phyloP scores from a whole-genome alignment of 108 stramenopile genomes.

The Nitzschia putrida region DNA sequence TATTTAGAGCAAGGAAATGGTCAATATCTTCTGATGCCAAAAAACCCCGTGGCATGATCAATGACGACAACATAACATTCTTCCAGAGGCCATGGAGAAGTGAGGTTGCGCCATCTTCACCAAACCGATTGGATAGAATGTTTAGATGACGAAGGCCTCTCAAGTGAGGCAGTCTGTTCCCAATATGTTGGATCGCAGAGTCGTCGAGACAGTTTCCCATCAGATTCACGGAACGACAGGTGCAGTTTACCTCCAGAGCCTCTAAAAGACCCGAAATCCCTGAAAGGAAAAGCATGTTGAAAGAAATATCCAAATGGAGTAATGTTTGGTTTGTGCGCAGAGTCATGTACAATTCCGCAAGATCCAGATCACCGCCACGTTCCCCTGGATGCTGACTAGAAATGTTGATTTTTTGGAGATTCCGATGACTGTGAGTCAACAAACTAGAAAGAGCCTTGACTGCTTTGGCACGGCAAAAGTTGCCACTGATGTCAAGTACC shows the following conservation, averaged over 20 bases:
- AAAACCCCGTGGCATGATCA: conserved; percentile 16
- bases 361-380: conserved; percentile 7
- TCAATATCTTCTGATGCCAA: conserved; percentile 4
- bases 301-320: conserved; percentile 5
- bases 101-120: conserved; percentile 6
- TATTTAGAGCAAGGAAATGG: conserved; percentile 5
- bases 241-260: not conserved
- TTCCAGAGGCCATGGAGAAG: not conserved
- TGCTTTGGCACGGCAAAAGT: conserved; percentile 9
- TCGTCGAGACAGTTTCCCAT: conserved; percentile 19
- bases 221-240: conserved; percentile 5
- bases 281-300: conserved; percentile 4
- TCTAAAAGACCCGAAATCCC: not conserved
- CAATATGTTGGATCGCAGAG: conserved; percentile 10
- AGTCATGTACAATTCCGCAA: not conserved
- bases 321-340: not conserved
- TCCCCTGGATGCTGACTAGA: conserved; percentile 18
- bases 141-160: conserved; percentile 1
- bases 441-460: not conserved
- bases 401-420: conserved; percentile 5
- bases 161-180: conserved; percentile 3
- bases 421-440: not conserved
- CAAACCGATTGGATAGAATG: conserved; percentile 15
- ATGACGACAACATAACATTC: conserved; percentile 3
- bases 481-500: conserved; percentile 2